Base-by-base conservation (phyloP, 345 rosid species). In the Acer saccharum region DNA sequence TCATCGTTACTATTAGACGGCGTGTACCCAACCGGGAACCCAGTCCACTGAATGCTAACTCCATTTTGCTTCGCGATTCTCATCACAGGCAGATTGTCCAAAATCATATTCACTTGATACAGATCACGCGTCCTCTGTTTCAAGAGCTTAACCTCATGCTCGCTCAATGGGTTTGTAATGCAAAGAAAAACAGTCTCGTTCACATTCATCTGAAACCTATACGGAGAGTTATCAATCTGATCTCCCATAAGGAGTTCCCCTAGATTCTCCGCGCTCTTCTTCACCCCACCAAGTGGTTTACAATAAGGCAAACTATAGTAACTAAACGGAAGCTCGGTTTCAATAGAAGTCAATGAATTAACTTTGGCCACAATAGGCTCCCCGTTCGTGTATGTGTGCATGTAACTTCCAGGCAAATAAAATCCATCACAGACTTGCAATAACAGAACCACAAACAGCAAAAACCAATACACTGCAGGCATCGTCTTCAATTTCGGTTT, bases 181-280 rank as follows among this genome's bases (percentile, higher is more conserved):
- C 97, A 92, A 46, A 92, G 90, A 81, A 83, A 92, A 66, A 91
- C 79, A 69, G 93, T 85, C 83, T 92, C 97, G 21, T 91, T 91
- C 16, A 82, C 70, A 77, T 91, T 90, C 90, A 92, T 92, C 48
- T 78, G 87, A 80, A 92, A 92, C 86, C 87, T 76, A 75, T 92
- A 92, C 4, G 97, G 91, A 3, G 97, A 90, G 88, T 92, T 92
- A 79, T 90, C 97, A 66, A 92, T 92, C 87, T 92, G 95, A 87
- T 92, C 97, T 74, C 97, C 97, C 95, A 92, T 89, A 29, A 92
- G 93, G 69, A 90, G 93, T 81, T 92, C 95, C 25, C 97, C 97
- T n/a, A 92, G 93, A 88, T 91, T 92, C 90, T 92, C 95, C 0
- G 95, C 95, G 57, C 95, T 92, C 65, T 87, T 92, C 82, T 88